Conservation (phyloP, 768 basidiomycete genomes). For the Xanthoconium purpureum region DNA sequence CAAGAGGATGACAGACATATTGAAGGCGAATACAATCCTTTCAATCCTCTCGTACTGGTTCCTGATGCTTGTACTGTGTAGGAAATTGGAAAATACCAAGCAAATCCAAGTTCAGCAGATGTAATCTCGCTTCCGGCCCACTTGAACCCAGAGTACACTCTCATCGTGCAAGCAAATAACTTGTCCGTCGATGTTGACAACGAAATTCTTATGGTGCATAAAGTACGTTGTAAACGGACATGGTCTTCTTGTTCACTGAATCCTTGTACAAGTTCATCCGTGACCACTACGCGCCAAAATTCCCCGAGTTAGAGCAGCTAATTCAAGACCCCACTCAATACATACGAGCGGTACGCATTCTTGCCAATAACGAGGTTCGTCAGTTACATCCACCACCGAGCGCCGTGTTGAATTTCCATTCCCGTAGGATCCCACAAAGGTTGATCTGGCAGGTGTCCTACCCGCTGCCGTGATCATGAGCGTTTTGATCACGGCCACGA, state of each 20-base stretch:
- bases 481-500: conserved; percentile 93
- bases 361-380: conserved; percentile 78
- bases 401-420: neutral
- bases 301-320: conserved; percentile 95
- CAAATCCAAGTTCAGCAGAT: conserved; percentile 73
- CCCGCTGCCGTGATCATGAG: conserved; percentile 93
- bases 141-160: conserved; percentile 90
- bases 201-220: conserved; percentile 95
- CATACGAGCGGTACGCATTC: conserved; percentile 82
- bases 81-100: conserved; percentile 89
- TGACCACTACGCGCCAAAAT: conserved; percentile 92
- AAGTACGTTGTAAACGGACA: conserved; percentile 45
- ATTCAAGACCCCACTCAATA: conserved; percentile 90
- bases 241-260: conserved; percentile 8
- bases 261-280: conserved; percentile 74
- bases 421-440: conserved; percentile 79
- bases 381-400: neutral
- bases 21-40: conserved; percentile 52
- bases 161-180: conserved; percentile 98
- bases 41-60: neutral
- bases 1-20: conserved; percentile 82
- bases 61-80: conserved; percentile 29
- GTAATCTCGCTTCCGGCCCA: conserved; percentile 78
- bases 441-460: conserved; percentile 73
- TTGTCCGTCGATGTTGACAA: conserved; percentile 98